Percentiles rank a stretch among this genome's conserved stretches.
Conservation (phyloP, 306 rosid genomes). For the Vigna reflexopilosa region DNA sequence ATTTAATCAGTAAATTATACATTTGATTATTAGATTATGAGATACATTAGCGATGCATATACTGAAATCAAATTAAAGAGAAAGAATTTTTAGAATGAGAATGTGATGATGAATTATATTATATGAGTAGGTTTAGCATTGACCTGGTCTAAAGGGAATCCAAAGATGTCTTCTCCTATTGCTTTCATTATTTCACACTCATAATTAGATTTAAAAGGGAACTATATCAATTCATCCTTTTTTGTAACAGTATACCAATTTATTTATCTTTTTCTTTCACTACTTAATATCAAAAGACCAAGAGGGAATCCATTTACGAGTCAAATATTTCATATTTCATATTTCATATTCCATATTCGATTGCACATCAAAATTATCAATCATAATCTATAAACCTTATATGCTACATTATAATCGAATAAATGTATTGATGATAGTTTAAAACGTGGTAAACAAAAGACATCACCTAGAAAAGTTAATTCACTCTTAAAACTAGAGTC, state of each 20-base stretch:
- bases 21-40: conserved; percentile 43
- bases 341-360: background rate
- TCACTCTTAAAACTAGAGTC: background rate
- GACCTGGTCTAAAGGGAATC: conserved; percentile 28
- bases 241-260: background rate
- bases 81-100: conserved; percentile 19
- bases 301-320: background rate
- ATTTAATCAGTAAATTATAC: background rate
- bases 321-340: background rate
- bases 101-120: background rate
- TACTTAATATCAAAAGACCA: background rate
- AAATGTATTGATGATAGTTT: background rate
- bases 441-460: background rate
- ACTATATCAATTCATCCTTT: background rate
- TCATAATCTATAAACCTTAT: background rate
- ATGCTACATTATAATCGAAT: too few relatives aligned
- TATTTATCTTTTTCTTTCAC: background rate
- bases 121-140: conserved; percentile 17
- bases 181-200: conserved; percentile 4
- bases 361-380: background rate
- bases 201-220: conserved; percentile 13
- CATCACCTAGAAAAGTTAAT: background rate
- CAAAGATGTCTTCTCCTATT: background rate
- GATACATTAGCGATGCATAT: background rate
- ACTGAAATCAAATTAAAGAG: conserved; percentile 15